Evolutionary conservation across 2,329 filamentous ascomycete genomes (phyloP).

Genomic region (Lanzia echinophila): DNA sequence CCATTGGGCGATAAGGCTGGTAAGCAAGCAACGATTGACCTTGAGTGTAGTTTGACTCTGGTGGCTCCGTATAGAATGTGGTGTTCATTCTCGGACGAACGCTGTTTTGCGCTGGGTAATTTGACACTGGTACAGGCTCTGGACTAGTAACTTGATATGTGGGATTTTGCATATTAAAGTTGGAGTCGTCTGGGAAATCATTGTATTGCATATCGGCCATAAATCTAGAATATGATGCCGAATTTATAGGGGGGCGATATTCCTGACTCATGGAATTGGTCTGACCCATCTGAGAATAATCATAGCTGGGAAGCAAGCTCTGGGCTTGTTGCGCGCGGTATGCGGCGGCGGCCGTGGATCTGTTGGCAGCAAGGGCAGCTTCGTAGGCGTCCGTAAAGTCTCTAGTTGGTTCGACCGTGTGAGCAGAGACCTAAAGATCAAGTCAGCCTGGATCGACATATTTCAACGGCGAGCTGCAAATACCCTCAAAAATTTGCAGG

Average conservation of each 20-base stretch:
- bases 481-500: slow-evolving; percentile 79
- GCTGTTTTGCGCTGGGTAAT: background rate
- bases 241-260: too few species aligned
- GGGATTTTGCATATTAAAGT: background rate
- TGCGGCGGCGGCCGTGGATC: too few species aligned
- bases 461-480: slow-evolving; percentile 15
- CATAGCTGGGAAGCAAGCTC: background rate
- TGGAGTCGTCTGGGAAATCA: background rate
- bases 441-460: slow-evolving; percentile 9
- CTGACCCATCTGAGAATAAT: background rate
- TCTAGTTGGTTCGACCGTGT: background rate
- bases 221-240: background rate
- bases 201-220: background rate
- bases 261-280: background rate
- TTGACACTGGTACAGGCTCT: slow-evolving; percentile 3
- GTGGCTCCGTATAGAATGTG: background rate
- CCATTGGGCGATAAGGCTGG: background rate
- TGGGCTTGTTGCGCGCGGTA: background rate
- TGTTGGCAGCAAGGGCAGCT: too few species aligned
- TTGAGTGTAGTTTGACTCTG: background rate
- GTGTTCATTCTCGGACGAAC: background rate
- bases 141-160: background rate
- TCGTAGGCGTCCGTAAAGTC: slow-evolving; percentile 1
- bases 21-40: background rate
- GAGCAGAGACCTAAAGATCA: slow-evolving; percentile 22